phyloP scores from a whole-genome alignment of 441 rosid species.

The Syzygium syzygioides region DNA sequence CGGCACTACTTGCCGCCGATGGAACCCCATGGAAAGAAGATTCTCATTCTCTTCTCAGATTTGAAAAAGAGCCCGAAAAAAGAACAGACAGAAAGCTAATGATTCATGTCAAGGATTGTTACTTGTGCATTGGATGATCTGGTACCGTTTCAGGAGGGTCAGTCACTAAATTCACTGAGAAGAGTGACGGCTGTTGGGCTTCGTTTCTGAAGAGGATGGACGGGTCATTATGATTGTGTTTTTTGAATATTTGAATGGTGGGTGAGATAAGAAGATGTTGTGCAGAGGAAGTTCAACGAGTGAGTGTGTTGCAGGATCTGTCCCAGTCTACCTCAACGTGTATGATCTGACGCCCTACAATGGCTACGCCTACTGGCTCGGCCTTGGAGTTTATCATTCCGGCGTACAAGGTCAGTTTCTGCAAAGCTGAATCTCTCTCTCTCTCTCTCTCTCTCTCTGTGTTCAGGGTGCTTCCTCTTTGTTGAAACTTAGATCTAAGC shows the following conservation, averaged over 20 bases:
- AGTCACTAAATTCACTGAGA: background rate
- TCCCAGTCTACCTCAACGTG: conserved; percentile 85
- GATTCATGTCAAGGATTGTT: background rate
- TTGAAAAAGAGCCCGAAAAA: background rate
- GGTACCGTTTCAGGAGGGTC: background rate
- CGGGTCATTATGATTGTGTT: background rate
- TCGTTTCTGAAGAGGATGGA: background rate
- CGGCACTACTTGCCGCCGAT: conserved; percentile 29
- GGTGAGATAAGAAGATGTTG: conserved; percentile 30
- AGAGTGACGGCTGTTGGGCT: background rate
- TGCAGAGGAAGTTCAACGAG: conserved; percentile 49
- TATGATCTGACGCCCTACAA: conserved; percentile 93
- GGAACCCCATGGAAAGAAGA: conserved; percentile 25
- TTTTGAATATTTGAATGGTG: background rate
- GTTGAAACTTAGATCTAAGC: background rate
- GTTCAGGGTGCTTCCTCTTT: background rate
- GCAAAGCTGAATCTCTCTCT: background rate
- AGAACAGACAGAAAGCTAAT: background rate
- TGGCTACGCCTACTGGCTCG: conserved; percentile 96
- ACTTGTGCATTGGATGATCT: background rate
- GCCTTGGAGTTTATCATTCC: conserved; percentile 95
- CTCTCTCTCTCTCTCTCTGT: background rate
- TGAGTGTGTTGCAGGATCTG: conserved; percentile 53
- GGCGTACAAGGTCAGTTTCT: conserved; percentile 83
- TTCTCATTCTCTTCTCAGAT: conserved; percentile 31